Evolutionary conservation across 371 early-diverging fungal genomes (phyloP).

Genomic region (Syncephalis plumigaleata): DNA sequence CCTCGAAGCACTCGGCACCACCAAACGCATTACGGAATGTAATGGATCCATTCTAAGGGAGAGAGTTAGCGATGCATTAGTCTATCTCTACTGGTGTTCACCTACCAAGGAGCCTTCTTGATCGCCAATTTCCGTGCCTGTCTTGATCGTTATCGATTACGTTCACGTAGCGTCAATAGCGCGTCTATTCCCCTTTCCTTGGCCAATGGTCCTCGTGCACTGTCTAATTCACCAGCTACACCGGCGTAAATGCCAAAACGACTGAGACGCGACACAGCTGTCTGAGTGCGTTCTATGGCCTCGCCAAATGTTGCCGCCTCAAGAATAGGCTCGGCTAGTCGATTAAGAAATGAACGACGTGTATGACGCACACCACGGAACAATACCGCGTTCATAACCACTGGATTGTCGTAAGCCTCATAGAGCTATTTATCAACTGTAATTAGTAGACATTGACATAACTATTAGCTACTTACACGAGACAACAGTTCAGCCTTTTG

Average conservation of each 20-base stretch:
- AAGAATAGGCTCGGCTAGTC: slow-evolving; percentile 7
- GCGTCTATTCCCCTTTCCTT: slow-evolving; percentile 2
- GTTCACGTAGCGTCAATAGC: slow-evolving; percentile 2
- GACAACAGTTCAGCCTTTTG: not conserved
- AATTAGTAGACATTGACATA: not conserved
- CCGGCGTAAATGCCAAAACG: slow-evolving; percentile 20
- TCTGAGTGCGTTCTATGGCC: slow-evolving; percentile 12
- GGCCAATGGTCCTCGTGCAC: slow-evolving; percentile 5
- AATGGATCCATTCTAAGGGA: slow-evolving; percentile 6
- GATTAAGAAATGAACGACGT: slow-evolving; percentile 2
- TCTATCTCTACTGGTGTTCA: no score
- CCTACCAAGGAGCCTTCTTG: slow-evolving; percentile 6
- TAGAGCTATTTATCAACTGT: not conserved
- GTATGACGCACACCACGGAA: not conserved
- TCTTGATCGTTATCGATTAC: slow-evolving; percentile 1
- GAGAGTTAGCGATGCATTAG: not conserved
- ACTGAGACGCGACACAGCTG: slow-evolving; percentile 11
- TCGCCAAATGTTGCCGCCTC: slow-evolving; percentile 17
- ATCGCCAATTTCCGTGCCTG: slow-evolving; percentile 11
- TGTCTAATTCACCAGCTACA: slow-evolving; percentile 19
- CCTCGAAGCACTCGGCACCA: slow-evolving; percentile 8
- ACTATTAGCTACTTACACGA: not conserved
- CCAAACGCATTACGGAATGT: slow-evolving; percentile 7
- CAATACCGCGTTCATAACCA: not conserved
- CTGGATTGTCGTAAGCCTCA: not conserved